A percentile compares a stretch with the other conserved stretches of the same genome.
Conservation (phyloP, 805 yeast genomes). For the Saccharomycopsis javanensis region DNA sequence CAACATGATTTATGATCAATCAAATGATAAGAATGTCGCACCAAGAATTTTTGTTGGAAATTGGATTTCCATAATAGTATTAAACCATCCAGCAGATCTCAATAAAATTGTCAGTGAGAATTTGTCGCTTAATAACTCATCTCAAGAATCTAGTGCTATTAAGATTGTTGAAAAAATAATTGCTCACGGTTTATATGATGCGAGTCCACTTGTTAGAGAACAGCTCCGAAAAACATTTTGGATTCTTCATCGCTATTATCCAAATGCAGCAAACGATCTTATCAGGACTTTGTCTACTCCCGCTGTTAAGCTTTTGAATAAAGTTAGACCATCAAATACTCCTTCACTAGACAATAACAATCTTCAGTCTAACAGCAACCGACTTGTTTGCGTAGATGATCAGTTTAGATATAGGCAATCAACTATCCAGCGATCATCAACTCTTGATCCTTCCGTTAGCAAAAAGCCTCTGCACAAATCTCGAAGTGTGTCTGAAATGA, state of each 20-base stretch:
- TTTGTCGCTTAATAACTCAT: neutral
- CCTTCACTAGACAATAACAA: neutral
- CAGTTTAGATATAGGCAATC: neutral
- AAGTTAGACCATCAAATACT: slow-evolving; percentile 37
- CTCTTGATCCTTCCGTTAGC: neutral
- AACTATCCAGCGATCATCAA: neutral
- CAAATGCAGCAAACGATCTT: slow-evolving; percentile 38
- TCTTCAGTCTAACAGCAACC: neutral
- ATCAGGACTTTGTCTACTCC: slow-evolving; percentile 21
- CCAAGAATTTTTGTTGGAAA: slow-evolving; percentile 61
- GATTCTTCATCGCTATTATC: slow-evolving; percentile 50
- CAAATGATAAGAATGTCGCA: slow-evolving; percentile 59
- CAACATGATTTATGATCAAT: slow-evolving; percentile 38
- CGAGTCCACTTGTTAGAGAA: slow-evolving; percentile 73
- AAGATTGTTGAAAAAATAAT: slow-evolving; percentile 44
- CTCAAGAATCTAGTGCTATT: slow-evolving; percentile 13
- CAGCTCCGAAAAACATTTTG: slow-evolving; percentile 66
- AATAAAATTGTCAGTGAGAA: slow-evolving; percentile 22
- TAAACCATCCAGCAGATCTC: slow-evolving; percentile 37
- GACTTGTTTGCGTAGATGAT: neutral
- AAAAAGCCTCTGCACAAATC: neutral
- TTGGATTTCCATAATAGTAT: slow-evolving; percentile 57
- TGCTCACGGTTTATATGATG: slow-evolving; percentile 58
- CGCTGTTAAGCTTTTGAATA: slow-evolving; percentile 51
- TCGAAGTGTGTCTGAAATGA: neutral